phyloP scores from a whole-genome alignment of 176 grass and related monocot species.

The Avena atlantica region DNA sequence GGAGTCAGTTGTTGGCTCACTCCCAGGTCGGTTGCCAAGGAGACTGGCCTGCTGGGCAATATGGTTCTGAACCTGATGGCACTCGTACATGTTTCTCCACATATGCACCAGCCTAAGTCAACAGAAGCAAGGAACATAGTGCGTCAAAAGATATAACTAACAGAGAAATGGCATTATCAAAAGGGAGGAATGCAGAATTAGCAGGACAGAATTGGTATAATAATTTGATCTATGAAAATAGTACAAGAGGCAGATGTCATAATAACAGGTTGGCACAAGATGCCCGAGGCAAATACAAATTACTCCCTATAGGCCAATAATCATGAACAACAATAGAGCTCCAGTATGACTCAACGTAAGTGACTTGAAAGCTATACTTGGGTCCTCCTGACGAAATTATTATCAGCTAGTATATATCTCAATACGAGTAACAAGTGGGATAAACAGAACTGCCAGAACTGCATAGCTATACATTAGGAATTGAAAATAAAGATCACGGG shows the following conservation, averaged over 20 bases:
- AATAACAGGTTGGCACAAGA: too few species aligned
- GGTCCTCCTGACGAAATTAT: conserved; percentile 17
- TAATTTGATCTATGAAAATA: too few species aligned
- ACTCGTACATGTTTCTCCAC: conserved; percentile 97
- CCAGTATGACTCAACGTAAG: not conserved
- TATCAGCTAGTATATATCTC: not conserved
- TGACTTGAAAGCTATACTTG: not conserved
- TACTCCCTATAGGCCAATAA: too few species aligned
- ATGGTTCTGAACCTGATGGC: conserved; percentile 90
- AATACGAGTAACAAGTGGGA: not conserved
- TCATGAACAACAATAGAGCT: conserved; percentile 23
- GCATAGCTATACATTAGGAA: conserved; percentile 16
- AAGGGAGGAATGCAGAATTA: conserved; percentile 29
- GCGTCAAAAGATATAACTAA: conserved; percentile 10
- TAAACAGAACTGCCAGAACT: conserved; percentile 2
- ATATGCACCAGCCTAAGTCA: conserved; percentile 77
- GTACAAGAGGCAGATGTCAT: too few species aligned
- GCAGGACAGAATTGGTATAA: not conserved
- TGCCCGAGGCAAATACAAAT: not conserved
- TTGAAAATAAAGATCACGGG: conserved; percentile 35
- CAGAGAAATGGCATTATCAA: conserved; percentile 6
- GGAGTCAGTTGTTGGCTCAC: conserved; percentile 80
- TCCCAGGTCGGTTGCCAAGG: conserved; percentile 65
- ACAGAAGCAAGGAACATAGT: conserved; percentile 40
- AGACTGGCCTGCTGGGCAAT: conserved; percentile 77